These are phyloP conservation scores for Leptographium flavum DNA, from an alignment of 2,329 filamentous ascomycete species.

Conservation along the genomic window DNA sequence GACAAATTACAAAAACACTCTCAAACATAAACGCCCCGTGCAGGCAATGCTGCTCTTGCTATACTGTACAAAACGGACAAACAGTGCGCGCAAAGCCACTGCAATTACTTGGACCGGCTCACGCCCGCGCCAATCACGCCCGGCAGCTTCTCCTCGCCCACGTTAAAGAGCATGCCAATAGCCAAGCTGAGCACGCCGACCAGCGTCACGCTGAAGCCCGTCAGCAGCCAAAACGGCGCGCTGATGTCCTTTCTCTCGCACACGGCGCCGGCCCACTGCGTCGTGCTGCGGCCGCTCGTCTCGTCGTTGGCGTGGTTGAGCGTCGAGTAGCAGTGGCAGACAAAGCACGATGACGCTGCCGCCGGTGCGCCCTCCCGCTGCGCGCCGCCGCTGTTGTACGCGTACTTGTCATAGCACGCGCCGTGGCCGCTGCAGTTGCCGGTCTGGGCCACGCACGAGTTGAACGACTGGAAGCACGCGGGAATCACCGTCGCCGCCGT, in stretches of 20 bases:
- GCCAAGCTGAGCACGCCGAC: constrained; percentile 53
- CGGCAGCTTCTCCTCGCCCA: constrained; percentile 78
- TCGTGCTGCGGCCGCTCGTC: constrained; percentile 28
- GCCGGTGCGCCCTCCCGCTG: constrained; percentile 14
- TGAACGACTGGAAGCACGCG: constrained; percentile 58
- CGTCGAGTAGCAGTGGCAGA: constrained; percentile 59
- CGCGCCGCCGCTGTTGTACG: constrained; percentile 23
- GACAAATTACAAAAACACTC: no score
- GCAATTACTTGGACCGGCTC: constrained; percentile 46
- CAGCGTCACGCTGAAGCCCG: constrained; percentile 56
- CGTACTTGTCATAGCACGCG: constrained; percentile 54
- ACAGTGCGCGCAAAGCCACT: neutral
- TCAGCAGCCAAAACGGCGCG: constrained; percentile 76
- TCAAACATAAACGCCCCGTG: no score
- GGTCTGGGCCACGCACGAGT: constrained; percentile 55
- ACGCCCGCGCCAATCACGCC: constrained; percentile 95
- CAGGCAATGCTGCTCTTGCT: neutral
- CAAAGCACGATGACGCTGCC: constrained; percentile 46
- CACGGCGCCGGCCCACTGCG: constrained; percentile 68
- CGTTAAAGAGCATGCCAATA: constrained; percentile 65
- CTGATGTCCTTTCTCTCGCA: constrained; percentile 91
- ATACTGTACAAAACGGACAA: neutral
- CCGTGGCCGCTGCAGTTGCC: constrained; percentile 75
- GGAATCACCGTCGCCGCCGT: constrained; percentile 36
- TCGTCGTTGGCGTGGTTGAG: constrained; percentile 21